Evolutionary conservation across 2,329 filamentous ascomycete genomes (phyloP).

Genomic region (Venturiaceae sp.): DNA sequence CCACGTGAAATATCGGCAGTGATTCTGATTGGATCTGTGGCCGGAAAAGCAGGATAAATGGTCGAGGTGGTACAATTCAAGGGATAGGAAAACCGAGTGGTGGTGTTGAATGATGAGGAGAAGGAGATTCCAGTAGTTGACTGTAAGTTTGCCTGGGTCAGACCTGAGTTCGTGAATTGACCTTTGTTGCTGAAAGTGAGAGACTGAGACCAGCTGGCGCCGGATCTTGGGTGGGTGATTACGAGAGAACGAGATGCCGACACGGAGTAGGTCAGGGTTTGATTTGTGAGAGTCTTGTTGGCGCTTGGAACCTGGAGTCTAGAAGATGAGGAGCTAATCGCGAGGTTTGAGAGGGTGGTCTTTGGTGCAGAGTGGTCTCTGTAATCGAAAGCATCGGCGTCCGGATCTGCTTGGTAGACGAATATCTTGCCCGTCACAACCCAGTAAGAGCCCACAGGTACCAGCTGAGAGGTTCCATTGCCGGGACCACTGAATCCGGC

Average conservation of each 20-base stretch:
- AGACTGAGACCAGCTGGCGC: slow-evolving; percentile 48
- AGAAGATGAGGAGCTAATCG: not conserved
- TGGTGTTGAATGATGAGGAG: not conserved
- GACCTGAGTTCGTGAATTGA: slow-evolving; percentile 42
- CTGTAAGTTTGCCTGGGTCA: slow-evolving; percentile 43
- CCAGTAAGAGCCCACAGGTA: slow-evolving; percentile 55
- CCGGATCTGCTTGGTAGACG: slow-evolving; percentile 3
- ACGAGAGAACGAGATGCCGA: not conserved
- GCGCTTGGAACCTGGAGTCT: not conserved
- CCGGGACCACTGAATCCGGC: slow-evolving; percentile 49
- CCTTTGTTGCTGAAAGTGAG: slow-evolving; percentile 47
- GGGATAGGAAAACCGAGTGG: not conserved
- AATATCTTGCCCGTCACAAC: slow-evolving; percentile 72
- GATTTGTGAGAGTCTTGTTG: not conserved
- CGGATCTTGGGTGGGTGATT: slow-evolving; percentile 20
- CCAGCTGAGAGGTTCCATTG: slow-evolving; percentile 17
- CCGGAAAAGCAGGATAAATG: not conserved
- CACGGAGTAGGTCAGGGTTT: not conserved
- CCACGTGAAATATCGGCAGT: not conserved
- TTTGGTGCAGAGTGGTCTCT: not conserved
- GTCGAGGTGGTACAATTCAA: not conserved
- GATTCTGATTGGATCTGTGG: not conserved
- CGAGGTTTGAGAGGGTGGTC: not conserved
- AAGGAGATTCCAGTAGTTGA: slow-evolving; percentile 34
- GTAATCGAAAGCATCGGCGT: not conserved